These are phyloP conservation scores for Claviceps spartinae DNA, from an alignment of 2,329 filamentous ascomycete genomes.

Conservation along the genomic window DNA sequence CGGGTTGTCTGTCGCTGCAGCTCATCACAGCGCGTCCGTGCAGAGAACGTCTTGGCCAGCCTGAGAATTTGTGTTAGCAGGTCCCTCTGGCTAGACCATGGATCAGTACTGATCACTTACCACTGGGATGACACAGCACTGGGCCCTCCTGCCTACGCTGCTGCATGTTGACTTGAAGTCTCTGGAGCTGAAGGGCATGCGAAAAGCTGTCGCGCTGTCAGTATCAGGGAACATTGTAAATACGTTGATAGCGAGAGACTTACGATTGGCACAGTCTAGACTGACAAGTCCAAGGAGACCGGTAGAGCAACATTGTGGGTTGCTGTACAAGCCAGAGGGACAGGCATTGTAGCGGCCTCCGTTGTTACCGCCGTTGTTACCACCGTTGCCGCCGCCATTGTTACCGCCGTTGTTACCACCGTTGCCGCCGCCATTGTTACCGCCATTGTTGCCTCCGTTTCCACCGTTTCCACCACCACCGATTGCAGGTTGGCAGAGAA, in stretches of 20 bases:
- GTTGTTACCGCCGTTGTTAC: background rate
- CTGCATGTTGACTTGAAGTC: slow-evolving; percentile 6
- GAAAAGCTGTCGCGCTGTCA: slow-evolving; percentile 1
- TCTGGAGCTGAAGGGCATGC: background rate
- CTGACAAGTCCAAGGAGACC: slow-evolving; percentile 3
- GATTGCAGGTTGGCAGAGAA: background rate
- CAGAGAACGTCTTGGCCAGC: slow-evolving; percentile 4
- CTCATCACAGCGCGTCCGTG: background rate
- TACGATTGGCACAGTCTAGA: slow-evolving; percentile 7
- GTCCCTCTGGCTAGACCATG: no score
- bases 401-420: background rate
- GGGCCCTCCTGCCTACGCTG: background rate
- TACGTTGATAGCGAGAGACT: background rate
- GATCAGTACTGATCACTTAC: slow-evolving; percentile 1
- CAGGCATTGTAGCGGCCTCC: background rate
- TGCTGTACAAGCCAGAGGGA: slow-evolving; percentile 4
- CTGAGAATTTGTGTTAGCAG: background rate
- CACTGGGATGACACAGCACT: slow-evolving; percentile 8
- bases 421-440: background rate
- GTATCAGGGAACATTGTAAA: background rate
- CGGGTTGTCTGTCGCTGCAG: background rate
- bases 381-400: background rate
- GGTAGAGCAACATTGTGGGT: slow-evolving; percentile 7
- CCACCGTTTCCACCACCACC: background rate
- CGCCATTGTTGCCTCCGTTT: background rate